A percentile compares a stretch with the other conserved stretches of the same genome.
Evolutionary conservation across 768 basidiomycete species (phyloP).

Genomic region (Aureoboletus auriporus): DNA sequence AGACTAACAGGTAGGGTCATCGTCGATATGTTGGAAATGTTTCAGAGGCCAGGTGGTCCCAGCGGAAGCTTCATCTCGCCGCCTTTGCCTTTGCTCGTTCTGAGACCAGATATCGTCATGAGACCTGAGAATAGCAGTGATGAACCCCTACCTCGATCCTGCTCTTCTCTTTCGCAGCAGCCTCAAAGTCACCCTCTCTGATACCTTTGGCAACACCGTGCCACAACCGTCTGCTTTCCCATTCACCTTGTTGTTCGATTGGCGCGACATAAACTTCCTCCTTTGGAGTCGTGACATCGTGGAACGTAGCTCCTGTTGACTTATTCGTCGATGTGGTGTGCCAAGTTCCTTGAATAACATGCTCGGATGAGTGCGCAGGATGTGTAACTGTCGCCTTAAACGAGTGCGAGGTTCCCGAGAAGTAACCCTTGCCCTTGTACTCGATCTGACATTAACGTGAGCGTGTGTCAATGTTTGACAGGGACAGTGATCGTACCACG

Average conservation of each 20-base stretch:
- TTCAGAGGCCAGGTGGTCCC: constrained; percentile 70
- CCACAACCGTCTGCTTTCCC: constrained; percentile 89
- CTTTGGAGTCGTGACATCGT: constrained; percentile 71
- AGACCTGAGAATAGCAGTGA: neutral
- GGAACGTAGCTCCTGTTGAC: constrained; percentile 53
- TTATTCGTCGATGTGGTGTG: constrained; percentile 56
- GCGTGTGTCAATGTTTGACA: constrained; percentile 8
- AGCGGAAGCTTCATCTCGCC: constrained; percentile 77
- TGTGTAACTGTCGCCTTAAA: constrained; percentile 81
- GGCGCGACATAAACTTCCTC: constrained; percentile 69
- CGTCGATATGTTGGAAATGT: constrained; percentile 69
- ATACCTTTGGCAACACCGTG: constrained; percentile 85
- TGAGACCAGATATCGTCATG: constrained; percentile 27
- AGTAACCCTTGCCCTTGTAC: constrained; percentile 96
- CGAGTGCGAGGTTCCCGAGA: constrained; percentile 86
- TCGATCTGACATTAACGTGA: constrained; percentile 59
- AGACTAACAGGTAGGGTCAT: constrained; percentile 68
- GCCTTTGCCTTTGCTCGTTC: constrained; percentile 90
- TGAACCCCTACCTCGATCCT: constrained; percentile 71
- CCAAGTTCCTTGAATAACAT: constrained; percentile 80
- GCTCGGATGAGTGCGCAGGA: constrained; percentile 39
- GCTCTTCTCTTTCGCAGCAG: constrained; percentile 83
- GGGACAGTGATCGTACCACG: constrained; percentile 32
- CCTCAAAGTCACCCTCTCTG: constrained; percentile 85
- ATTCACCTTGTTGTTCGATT: constrained; percentile 65